phyloP scores from a whole-genome alignment of 352 stramenopile species.

The Pythium plurisporium region DNA sequence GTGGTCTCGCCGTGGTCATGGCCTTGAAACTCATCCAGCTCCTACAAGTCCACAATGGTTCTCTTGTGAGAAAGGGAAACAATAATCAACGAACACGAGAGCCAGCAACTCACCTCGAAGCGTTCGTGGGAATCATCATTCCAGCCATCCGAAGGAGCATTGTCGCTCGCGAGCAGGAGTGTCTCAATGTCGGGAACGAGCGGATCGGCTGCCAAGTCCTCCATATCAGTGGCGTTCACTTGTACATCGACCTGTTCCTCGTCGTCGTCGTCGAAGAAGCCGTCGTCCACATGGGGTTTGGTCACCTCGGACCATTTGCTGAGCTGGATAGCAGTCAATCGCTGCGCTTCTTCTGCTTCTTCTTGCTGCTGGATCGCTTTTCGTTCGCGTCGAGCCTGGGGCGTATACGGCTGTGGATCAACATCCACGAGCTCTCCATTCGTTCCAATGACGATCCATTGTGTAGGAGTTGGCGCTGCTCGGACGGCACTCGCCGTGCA shows the following conservation, averaged over 20 bases:
- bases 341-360: not conserved
- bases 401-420: slow-evolving; percentile 8
- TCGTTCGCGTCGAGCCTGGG: not conserved
- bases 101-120: too few relatives aligned
- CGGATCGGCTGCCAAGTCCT: not conserved
- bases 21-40: too few relatives aligned
- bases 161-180: slow-evolving; percentile 2
- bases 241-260: not conserved
- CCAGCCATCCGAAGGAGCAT: too few relatives aligned
- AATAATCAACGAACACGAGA: too few relatives aligned
- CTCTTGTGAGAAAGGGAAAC: too few relatives aligned
- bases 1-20: too few relatives aligned
- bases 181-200: slow-evolving; percentile 16
- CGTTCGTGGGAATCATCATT: not conserved
- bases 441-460: slow-evolving; percentile 19
- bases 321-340: not conserved
- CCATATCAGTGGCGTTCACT: not conserved
- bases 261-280: slow-evolving; percentile 8
- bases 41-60: too few relatives aligned
- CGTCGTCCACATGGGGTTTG: not conserved
- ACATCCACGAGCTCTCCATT: slow-evolving; percentile 12
- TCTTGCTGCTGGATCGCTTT: not conserved
- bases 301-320: too few relatives aligned
- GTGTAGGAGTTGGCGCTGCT: not conserved
- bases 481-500: too few relatives aligned